Base-by-base conservation (phyloP, 129 eudicot species). In the Centrapalus pauciflorus region DNA sequence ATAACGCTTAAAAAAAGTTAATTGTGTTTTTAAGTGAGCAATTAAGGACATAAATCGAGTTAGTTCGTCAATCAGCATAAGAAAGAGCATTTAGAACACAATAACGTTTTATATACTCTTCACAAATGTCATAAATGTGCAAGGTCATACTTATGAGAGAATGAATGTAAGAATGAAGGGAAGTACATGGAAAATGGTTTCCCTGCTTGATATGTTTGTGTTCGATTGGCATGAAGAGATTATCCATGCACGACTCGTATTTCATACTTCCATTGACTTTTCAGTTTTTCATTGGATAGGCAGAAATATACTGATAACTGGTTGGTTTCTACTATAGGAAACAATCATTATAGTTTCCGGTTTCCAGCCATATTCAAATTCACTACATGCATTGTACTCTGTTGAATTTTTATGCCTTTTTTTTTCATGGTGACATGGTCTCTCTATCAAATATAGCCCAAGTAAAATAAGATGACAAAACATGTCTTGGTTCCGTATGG, bases 131-230 rank as follows among this genome's bases (percentile, higher is more conserved):
- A 1, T 4, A 16, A 5, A 25, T 45, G 25, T n/a, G 12, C 25
- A 40, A 61, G 50, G 3, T 35, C 19, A 21, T 17, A 59, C 41
- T 17, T 64, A 8, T 64, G 46, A 27, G 34, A 8, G 24, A 65
- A 4, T 16, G 28, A 48, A 45, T 17, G 17, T 28, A 65, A 19
- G 11, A 27, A 28, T 45, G 28, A 48, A 65, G 28, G 20, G 28
- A 27, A 4, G 46, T 46, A 46, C 27, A 46, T 65, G 29, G 41
- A 65, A 65, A 41, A 23, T 25, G 69, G 25, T 41, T 63, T 41
- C 26, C 55, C 13, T 63, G 34, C 37, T 40, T n/a, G n/a, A n/a
- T n/a, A n/a, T n/a, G n/a, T n/a, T n/a, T 40, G 35, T 40, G 25
- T 62, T 23, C 25, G 55, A 32, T 61, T 35, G 51, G 7, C 21